Evolutionary conservation across 169 alveolate genomes (phyloP).

Genomic region (Eimeria necatrix): DNA sequence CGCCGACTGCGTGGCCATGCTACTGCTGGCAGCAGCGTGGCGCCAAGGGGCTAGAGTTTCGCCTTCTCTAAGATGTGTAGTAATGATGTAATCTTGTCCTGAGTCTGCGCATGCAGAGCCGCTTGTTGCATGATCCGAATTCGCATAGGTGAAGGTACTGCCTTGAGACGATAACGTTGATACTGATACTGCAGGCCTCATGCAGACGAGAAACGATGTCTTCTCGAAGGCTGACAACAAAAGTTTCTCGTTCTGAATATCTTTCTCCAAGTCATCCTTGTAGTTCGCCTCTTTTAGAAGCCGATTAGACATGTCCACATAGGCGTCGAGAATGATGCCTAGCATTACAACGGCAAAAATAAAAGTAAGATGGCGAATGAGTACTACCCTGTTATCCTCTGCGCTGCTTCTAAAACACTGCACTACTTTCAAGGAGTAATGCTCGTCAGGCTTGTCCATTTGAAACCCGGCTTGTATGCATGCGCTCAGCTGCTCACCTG

Average conservation of each 20-base stretch:
- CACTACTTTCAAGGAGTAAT: too few species aligned
- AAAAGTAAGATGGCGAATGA: neutral
- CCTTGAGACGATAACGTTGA: conserved; percentile 37
- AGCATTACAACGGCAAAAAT: neutral
- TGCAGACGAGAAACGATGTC: conserved; percentile 66
- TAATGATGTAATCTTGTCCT: conserved; percentile 5
- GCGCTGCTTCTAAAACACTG: neutral
- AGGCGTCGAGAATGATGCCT: conserved; percentile 76
- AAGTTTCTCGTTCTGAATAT: conserved; percentile 67
- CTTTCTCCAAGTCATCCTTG: conserved; percentile 68
- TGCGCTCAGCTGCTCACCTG: conserved; percentile 79
- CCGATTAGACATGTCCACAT: conserved; percentile 76
- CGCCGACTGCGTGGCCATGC: conserved; percentile 40
- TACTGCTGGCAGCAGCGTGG: conserved; percentile 32
- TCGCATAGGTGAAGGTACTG: neutral
- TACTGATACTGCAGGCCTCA: conserved; percentile 52
- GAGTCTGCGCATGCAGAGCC: conserved; percentile 35
- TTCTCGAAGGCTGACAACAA: conserved; percentile 60
- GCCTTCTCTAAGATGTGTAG: conserved; percentile 38
- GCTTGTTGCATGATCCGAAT: conserved; percentile 14
- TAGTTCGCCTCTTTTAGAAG: conserved; percentile 72
- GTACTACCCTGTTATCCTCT: conserved; percentile 79
- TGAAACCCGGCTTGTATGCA: neutral
- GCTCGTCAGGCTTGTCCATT: too few species aligned
- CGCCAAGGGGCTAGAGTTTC: conserved; percentile 39